These are phyloP conservation scores for Pythium coloratum DNA, from an alignment of 352 stramenopile genomes.

Conservation along the genomic window DNA sequence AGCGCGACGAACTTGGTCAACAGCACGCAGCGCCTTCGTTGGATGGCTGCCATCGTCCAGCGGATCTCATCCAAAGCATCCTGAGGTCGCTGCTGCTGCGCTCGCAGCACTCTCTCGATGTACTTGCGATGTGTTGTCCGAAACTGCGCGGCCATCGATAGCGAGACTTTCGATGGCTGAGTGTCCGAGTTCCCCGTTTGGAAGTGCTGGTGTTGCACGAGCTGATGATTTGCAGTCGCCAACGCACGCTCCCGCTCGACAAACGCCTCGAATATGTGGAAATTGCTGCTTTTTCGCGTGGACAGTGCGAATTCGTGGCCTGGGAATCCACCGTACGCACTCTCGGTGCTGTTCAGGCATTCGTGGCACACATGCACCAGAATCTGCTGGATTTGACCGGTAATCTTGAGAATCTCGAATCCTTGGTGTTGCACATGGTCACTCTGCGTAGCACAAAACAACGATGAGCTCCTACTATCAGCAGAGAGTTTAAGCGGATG, in stretches of 20 bases:
- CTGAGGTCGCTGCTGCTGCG: conserved; percentile 21
- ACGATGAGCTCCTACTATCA: neutral
- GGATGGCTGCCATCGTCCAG: conserved; percentile 73
- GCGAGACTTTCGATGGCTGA: conserved; percentile 15
- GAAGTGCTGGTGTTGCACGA: conserved; percentile 58
- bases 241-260: conserved; percentile 50
- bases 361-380: conserved; percentile 38
- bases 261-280: conserved; percentile 54
- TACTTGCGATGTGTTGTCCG: conserved; percentile 23
- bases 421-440: conserved; percentile 20
- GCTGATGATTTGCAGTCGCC: conserved; percentile 47
- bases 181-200: conserved; percentile 9
- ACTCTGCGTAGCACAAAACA: conserved; percentile 4
- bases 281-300: conserved; percentile 63
- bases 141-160: conserved; percentile 27
- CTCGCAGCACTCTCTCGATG: conserved; percentile 25
- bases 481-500: neutral
- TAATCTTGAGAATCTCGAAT: conserved; percentile 33
- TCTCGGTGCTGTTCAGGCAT: conserved; percentile 39
- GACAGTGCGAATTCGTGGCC: conserved; percentile 54
- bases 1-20: conserved; percentile 55
- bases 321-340: conserved; percentile 41
- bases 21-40: conserved; percentile 50
- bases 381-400: conserved; percentile 35
- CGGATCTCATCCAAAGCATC: conserved; percentile 52